These are phyloP conservation scores for Clarireedia homoeocarpa DNA, from an alignment of 2,329 filamentous ascomycete genomes.

Conservation along the genomic window DNA sequence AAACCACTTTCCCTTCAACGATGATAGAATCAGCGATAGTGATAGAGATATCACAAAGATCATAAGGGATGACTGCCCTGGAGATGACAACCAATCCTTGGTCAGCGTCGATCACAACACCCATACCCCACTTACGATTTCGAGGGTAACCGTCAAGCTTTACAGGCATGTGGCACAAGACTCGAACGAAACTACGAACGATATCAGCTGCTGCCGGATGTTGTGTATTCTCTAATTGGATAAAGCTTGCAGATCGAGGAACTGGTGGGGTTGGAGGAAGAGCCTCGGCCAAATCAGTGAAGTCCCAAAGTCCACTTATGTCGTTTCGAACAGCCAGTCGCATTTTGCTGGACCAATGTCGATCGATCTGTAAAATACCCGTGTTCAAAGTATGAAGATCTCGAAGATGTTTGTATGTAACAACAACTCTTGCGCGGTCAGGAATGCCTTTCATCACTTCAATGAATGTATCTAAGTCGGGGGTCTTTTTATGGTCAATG, in stretches of 20 bases:
- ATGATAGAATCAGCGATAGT: slow-evolving; percentile 96
- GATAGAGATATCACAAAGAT: slow-evolving; percentile 91
- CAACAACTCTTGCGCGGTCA: slow-evolving; percentile 73
- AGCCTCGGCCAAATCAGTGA: slow-evolving; percentile 73
- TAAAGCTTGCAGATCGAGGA: slow-evolving; percentile 78
- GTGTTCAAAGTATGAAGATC: slow-evolving; percentile 94
- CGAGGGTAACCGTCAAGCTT: slow-evolving; percentile 98
- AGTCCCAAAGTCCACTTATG: slow-evolving; percentile 86
- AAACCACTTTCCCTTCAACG: slow-evolving; percentile 87
- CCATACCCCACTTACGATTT: slow-evolving; percentile 89
- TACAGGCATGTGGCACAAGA: slow-evolving; percentile 86
- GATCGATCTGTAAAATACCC: slow-evolving; percentile 83
- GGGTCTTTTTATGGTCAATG: slow-evolving; percentile 85
- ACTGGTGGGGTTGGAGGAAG: slow-evolving; percentile 66
- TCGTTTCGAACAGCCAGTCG: slow-evolving; percentile 88
- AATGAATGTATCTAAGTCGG: slow-evolving; percentile 81
- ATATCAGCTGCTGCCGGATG: slow-evolving; percentile 88
- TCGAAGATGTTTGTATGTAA: slow-evolving; percentile 91
- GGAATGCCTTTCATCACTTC: slow-evolving; percentile 85
- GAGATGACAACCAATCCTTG: slow-evolving; percentile 94
- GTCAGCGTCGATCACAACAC: slow-evolving; percentile 92
- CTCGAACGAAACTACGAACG: slow-evolving; percentile 88
- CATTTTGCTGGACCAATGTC: slow-evolving; percentile 96
- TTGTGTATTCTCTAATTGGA: slow-evolving; percentile 80
- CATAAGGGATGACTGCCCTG: slow-evolving; percentile 87